Evolutionary conservation across 228 moss, liverwort and hornwort genomes (phyloP), one percentile per base, ranked within the genome.

Genomic region (Sphagnum fallax): DNA sequence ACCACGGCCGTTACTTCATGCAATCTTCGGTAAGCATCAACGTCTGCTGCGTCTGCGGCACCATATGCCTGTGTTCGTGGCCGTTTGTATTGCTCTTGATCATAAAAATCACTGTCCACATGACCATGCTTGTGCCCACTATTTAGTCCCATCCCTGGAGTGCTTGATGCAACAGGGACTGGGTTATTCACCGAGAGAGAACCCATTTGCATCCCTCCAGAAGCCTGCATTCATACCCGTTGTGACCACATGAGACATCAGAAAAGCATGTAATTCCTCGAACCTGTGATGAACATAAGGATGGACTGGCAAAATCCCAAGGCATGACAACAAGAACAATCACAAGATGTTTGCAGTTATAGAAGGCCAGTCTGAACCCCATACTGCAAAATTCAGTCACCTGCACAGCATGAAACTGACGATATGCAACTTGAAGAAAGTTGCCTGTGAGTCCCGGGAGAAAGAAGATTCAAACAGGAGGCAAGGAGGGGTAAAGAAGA

Each of bases 1-100:
- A 95, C 95, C 95, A 92, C 6, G 49, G 92, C 92, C 13, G 95
- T 76, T 52, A 95, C 90, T 86, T 95, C 95, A 69, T 95, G 95
- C 67, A 83, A 92, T 66, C 89, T 87, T 66, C 92, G 87, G 77
- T 95, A 95, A 2, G 90, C 87, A 4, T 92, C 95, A 16, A 95
- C 84, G 62, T 92, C 95, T 18, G 89, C 75, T n/a, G 83, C 80
- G 53, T 82, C 72, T 10, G 87, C 81, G 47, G 82, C 87, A 4
- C 78, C 79, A 55, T 89, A 91, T 2, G 67, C 89, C 51, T 92
- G 89, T 10, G 86, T 84, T 71, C 92, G 85, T n/a, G 95, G 87
- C 60, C 92, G 92, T 65, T 92, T 92, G 63, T 74, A 89, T 8
- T 75, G 87, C 70, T 89, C 92, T 69, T 88, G 90, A 10, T 90